These are phyloP conservation scores for Coniochaeta prunicola DNA, from an alignment of 2,329 filamentous ascomycete genomes.

Conservation along the genomic window DNA sequence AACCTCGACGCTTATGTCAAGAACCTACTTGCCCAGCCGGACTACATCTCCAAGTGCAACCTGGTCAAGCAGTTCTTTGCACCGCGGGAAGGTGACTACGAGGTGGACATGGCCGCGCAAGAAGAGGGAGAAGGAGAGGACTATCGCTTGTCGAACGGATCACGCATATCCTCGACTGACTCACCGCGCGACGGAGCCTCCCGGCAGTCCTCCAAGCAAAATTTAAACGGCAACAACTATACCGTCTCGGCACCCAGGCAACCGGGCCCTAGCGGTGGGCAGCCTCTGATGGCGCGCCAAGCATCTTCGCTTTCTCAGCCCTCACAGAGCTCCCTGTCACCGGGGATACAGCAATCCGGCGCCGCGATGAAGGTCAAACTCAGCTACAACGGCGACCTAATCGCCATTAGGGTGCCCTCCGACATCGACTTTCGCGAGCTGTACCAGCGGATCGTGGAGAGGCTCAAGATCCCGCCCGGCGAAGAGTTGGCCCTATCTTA, in stretches of 20 bases:
- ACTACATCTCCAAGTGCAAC: conserved; percentile 76
- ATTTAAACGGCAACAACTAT: conserved; percentile 46
- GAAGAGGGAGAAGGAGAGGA: conserved; percentile 50
- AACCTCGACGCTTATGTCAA: conserved; percentile 96
- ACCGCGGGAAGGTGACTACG: conserved; percentile 84
- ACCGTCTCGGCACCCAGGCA: conserved; percentile 38
- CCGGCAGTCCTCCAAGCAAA: conserved; percentile 57
- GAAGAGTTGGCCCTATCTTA: conserved; percentile 77
- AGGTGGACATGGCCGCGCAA: conserved; percentile 64
- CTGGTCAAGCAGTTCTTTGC: conserved; percentile 88
- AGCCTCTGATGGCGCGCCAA: conserved; percentile 34
- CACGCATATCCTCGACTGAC: conserved; percentile 58
- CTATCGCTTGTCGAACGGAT: conserved; percentile 66
- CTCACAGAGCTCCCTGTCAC: conserved; percentile 49
- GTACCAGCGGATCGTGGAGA: conserved; percentile 75
- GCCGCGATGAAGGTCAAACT: conserved; percentile 86
- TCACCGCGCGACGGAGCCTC: conserved; percentile 55
- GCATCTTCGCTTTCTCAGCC: conserved; percentile 42
- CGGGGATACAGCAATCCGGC: conserved; percentile 35
- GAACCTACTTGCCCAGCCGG: conserved; percentile 74
- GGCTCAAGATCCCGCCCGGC: conserved; percentile 63
- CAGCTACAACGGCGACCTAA: conserved; percentile 85
- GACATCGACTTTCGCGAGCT: conserved; percentile 74
- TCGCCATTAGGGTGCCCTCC: conserved; percentile 79
- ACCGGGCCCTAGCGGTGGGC: conserved; percentile 23